Evolutionary conservation across 2,329 filamentous ascomycete species (phyloP), one percentile per base, ranked within the genome.

Genomic region (Phaeosphaeria sp.): DNA sequence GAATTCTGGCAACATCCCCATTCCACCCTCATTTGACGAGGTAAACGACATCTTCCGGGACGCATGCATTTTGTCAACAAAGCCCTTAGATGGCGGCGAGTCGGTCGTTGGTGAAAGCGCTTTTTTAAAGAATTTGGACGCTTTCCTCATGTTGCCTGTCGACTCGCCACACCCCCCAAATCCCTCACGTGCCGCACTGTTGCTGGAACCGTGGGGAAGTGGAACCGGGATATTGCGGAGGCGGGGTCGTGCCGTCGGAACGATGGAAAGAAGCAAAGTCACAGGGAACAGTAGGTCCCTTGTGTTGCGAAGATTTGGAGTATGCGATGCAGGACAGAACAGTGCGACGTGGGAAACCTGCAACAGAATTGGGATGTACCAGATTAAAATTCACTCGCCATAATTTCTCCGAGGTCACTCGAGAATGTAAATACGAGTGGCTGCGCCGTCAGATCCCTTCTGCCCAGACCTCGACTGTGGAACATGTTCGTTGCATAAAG

Each of bases 41-140:
- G 69, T 67, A 48, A 69, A 72, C 1, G 71, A 74, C 17, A 65
- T 59, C 42, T 74, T 73, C 40, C 69, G 58, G 20, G 60, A 59
- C 2, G 59, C 58, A 22, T 66, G 56, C 46, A 67, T 56, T 17
- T 59, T 60, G 0, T 71, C 63, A 33, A 65, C 48, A 24, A 63
- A 67, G 15, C 53, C 50, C 20, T 61, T 57, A 13, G 72, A 61
- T 3, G 63, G 59, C 36, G 67, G 59, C 7, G 68, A 65, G 22
- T 67, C 65, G 49, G 66, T 61, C 49, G 63, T 72, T 8, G 71
- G 73, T 13, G 69, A 62, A 15, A 74, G 66, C 3, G 66, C 72
- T 15, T 62, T 51, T 48, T 67, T 74, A 51, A 74, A 60, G 55
- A 61, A 68, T 33, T 64, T 72, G 24, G 72, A 71, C 52, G 64